Evolutionary conservation across 441 rosid genomes (phyloP).

Genomic region (Pelargonium exstipulatum): DNA sequence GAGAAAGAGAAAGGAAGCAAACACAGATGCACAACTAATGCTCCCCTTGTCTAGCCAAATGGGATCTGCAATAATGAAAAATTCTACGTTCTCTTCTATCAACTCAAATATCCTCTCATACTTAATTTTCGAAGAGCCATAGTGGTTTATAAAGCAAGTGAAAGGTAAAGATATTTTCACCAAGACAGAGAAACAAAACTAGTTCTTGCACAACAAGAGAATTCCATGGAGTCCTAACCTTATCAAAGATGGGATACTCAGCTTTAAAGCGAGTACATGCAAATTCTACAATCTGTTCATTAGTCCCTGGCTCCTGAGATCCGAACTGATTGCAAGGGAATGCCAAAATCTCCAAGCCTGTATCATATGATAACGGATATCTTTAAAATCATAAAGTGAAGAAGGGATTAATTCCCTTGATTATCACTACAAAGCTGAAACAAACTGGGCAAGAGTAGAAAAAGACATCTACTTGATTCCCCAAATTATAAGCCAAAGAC

Average conservation of each 20-base stretch:
- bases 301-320: conserved; percentile 58
- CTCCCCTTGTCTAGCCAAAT: neutral
- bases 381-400: neutral
- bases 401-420: neutral
- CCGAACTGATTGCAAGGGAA: conserved; percentile 76
- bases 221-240: conserved; percentile 28
- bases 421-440: neutral
- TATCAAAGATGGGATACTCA: conserved; percentile 65
- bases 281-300: conserved; percentile 52
- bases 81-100: neutral
- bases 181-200: neutral
- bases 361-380: neutral
- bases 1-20: no score
- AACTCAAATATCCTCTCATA: neutral
- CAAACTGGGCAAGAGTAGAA: neutral
- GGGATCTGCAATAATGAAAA: neutral
- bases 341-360: conserved; percentile 68
- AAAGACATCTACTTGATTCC: neutral
- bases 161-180: neutral
- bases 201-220: neutral
- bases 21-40: no score
- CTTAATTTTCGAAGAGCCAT: neutral
- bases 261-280: conserved; percentile 77
- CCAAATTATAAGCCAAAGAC: no score
- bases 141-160: neutral